A percentile compares a stretch with the other conserved stretches of the same genome.
Evolutionary conservation across 208 protist genomes (phyloP).

Genomic region (Trypanosomatidae sp.): DNA sequence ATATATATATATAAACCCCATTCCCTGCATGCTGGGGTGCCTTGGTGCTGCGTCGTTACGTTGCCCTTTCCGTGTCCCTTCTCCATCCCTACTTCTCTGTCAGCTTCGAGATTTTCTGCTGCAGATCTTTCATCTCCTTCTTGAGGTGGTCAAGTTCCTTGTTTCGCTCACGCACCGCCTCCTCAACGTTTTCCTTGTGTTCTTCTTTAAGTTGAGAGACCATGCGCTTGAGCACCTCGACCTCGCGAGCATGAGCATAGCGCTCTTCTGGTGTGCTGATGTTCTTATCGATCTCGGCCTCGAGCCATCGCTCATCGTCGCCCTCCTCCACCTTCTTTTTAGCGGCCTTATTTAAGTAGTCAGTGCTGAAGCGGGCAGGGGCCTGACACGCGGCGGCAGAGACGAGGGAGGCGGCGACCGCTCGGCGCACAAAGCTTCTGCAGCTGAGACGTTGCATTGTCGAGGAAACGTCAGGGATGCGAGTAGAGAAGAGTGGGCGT

Average conservation of each 20-base stretch:
- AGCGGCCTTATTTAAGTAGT: constrained; percentile 42
- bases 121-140: constrained; percentile 42
- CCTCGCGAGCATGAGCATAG: constrained; percentile 68
- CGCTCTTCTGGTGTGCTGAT: constrained; percentile 79
- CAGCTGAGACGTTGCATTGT: constrained; percentile 20
- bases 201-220: constrained; percentile 45
- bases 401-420: constrained; percentile 3
- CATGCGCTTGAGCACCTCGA: constrained; percentile 59
- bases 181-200: constrained; percentile 50
- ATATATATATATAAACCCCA: background rate
- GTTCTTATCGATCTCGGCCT: constrained; percentile 88
- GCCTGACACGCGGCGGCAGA: constrained; percentile 11
- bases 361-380: constrained; percentile 12
- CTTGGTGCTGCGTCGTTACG: background rate
- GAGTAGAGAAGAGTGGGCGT: background rate
- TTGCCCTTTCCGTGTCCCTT: background rate
- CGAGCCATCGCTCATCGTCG: constrained; percentile 78
- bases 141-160: constrained; percentile 53
- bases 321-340: constrained; percentile 48
- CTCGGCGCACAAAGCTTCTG: constrained; percentile 8
- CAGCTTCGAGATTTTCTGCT: constrained; percentile 46
- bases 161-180: constrained; percentile 34
- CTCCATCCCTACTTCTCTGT: constrained; percentile 9
- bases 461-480: background rate
- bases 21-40: background rate